Base-by-base conservation (phyloP, 1,284 basidiomycete species). In the Trametes versicolor region DNA sequence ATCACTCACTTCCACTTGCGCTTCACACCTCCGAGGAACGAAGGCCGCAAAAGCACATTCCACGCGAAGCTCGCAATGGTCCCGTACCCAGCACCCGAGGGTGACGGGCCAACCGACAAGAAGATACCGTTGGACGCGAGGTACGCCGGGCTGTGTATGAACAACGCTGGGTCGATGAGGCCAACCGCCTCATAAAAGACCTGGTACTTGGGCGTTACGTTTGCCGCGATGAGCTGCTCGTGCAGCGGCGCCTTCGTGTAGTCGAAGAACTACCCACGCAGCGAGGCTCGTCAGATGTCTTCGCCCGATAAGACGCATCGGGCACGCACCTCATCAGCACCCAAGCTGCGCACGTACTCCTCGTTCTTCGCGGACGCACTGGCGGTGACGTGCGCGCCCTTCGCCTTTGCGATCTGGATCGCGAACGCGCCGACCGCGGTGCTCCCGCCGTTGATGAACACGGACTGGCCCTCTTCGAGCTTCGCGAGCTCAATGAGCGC, bases 241-340 rank as follows among this genome's bases (percentile, higher is more conserved):
- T 79, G 75, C 0, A 89, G 72, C 10, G 84, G 78, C 21, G 75
- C 76, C 17, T 79, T 77, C 1, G 82, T 85, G 65, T 92, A 91
- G 72, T 91, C 87, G 48, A 91, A 78, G 56, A 87, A 83, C 79
- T 84, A 54, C 19, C 0, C 29, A 1, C 29, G 29, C 29, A 32
- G 29, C 29, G 4, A 32, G 8, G 29, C 29, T 32, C 29, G 29
- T 32, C 29, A 32, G 8, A 32, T 32, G 29, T 8, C 29, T 32
- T 8, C 29, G 8, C 29, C 8, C 29, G 29, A 32, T 4, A 32
- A 32, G 8, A 3, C 8, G 29, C 8, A 4, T 4, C 29, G 29
- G 4, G 12, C 23, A 59, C 67, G 13, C 48, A 73, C 71, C 62
- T 73, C 71, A 32, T 76, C 75, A n/a, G 73, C 73, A 32, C 75